Evolutionary conservation across 164 flowering plant species (phyloP), one percentile per base, ranked within the genome.

Genomic region (Magnolia sinica): DNA sequence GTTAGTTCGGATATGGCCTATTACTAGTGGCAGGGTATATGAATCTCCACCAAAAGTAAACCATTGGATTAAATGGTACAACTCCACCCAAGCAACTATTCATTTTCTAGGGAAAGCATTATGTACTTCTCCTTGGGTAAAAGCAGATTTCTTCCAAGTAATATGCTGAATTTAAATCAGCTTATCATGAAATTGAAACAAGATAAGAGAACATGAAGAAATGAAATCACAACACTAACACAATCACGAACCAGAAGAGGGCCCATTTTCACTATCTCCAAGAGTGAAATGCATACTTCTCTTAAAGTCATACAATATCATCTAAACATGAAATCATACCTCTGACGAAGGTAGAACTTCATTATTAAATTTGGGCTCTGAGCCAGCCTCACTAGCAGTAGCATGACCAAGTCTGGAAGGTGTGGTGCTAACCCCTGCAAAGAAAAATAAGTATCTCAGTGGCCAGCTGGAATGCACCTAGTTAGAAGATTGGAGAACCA

Each of bases 361-460:
- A 74, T 77, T 82, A 77, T 75, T 84, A 64, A 77, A 78, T 76
- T 80, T 85, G 20, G 79, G 74, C 68, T 87, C 88, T 23, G 76
- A 70, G 63, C 80, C 89, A 73, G 69, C 78, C 29, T 87, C 89
- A 80, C 37, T 81, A 73, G 81, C 64, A 49, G 81, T 72, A 52
- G 81, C 72, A 80, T 71, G 82, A 74, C 81, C 75, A 68, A 83
- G 73, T 80, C 86, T 86, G 24, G 88, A 82, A 71, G 88, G 84
- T 74, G 80, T 80, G 65, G 88, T 76, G 83, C 78, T 77, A 68
- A 68, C 82, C 74, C 95, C 97, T 92, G 80, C 75, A 58, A 31
- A 27, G 78, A 73, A 71, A 66, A 23, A 69, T n/a, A 61, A 67
- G 31, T 37, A 37, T 37, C 45, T 37, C 45, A 37, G 45, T 59